Conservation (phyloP, 23 red algal species). For the Gracilariopsis chorda region DNA sequence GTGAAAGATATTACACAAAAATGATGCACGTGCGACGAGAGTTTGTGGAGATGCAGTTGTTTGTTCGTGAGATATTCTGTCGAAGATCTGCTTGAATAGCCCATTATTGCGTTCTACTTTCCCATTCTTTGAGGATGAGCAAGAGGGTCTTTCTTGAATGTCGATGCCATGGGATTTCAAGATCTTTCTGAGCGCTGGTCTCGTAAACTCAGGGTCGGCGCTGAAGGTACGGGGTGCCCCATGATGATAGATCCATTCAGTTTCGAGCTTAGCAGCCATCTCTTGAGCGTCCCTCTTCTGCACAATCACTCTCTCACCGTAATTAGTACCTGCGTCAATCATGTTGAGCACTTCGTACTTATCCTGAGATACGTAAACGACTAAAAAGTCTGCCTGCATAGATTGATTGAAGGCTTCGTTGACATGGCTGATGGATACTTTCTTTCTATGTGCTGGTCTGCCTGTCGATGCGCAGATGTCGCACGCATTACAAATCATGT, state of each 20-base stretch:
- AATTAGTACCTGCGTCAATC: constrained; percentile 21
- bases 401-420: constrained; percentile 24
- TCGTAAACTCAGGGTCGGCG: constrained; percentile 30
- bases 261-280: constrained; percentile 1
- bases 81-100: not conserved
- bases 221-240: constrained; percentile 1
- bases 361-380: constrained; percentile 3
- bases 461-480: not conserved
- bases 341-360: constrained; percentile 38
- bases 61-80: not conserved
- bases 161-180: not conserved
- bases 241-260: constrained; percentile 39
- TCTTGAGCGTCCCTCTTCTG: not conserved
- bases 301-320: constrained; percentile 32
- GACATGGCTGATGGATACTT: constrained; percentile 31
- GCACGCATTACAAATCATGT: not conserved
- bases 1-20: constrained; percentile 26
- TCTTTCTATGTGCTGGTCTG: not conserved
- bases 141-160: not conserved
- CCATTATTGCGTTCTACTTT: constrained; percentile 23
- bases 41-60: not conserved
- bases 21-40: not conserved
- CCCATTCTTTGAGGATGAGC: constrained; percentile 1
- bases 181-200: not conserved
- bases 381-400: not conserved